Conservation (phyloP, 2,329 filamentous ascomycete species). For the Ascochyta rabiei region DNA sequence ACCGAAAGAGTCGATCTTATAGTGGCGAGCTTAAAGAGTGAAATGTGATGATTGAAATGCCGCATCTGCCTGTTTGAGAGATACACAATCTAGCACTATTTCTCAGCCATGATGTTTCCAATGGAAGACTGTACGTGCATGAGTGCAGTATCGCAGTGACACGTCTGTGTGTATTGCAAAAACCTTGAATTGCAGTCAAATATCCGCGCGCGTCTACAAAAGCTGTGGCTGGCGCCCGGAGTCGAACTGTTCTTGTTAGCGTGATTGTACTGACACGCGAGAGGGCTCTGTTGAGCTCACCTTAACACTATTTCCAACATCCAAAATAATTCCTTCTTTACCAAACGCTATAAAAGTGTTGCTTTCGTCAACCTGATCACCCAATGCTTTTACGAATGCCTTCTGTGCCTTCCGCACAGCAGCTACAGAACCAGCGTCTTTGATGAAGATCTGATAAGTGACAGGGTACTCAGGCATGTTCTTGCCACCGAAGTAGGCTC, state of each 20-base stretch:
- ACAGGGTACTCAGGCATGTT: slow-evolving; percentile 5
- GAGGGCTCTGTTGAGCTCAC: neutral
- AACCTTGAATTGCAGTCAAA: too few relatives aligned
- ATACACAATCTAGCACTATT: too few relatives aligned
- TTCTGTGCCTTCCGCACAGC: slow-evolving; percentile 1
- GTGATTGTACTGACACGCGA: neutral
- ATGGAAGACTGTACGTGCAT: too few relatives aligned
- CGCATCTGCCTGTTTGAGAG: too few relatives aligned
- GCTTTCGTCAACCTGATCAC: neutral
- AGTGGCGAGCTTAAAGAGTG: too few relatives aligned
- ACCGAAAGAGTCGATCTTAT: too few relatives aligned
- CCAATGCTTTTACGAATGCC: neutral
- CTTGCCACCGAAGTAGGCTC: slow-evolving; percentile 5
- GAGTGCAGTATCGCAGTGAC: too few relatives aligned
- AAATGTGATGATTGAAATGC: too few relatives aligned
- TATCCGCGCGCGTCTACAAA: too few relatives aligned
- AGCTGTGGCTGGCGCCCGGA: neutral
- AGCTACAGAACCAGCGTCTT: neutral
- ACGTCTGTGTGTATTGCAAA: too few relatives aligned
- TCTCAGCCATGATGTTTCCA: too few relatives aligned
- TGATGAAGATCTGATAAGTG: neutral
- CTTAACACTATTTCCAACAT: neutral
- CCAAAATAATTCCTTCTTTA: neutral
- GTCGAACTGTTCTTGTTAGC: neutral
- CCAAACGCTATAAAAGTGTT: slow-evolving; percentile 1